Evolutionary conservation across 352 stramenopile species (phyloP).

Genomic region (Pythium oligandrum): DNA sequence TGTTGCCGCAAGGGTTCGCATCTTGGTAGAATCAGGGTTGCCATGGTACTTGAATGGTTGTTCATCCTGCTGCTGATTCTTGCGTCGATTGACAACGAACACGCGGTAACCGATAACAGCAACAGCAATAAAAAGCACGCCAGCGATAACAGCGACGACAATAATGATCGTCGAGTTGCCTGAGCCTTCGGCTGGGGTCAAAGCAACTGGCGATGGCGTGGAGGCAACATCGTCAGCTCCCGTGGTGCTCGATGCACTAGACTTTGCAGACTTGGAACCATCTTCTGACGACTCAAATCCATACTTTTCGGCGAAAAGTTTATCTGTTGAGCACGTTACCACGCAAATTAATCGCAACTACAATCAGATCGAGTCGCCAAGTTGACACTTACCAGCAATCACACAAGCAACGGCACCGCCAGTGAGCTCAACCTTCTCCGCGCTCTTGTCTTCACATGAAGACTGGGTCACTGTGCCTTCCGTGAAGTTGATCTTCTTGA

Average conservation of each 20-base stretch:
- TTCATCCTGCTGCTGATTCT: background rate
- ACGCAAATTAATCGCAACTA: background rate
- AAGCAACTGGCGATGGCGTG: background rate
- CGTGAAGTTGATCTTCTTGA: background rate
- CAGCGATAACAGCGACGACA: slow-evolving; percentile 3
- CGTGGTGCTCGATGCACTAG: background rate
- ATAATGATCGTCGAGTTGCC: background rate
- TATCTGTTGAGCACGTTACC: too few relatives aligned
- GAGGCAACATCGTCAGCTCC: background rate
- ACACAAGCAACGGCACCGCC: background rate
- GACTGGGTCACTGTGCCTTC: background rate
- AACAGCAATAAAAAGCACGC: background rate
- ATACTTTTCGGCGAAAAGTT: background rate
- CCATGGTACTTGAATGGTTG: background rate
- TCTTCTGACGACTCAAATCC: background rate
- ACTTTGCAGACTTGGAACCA: background rate
- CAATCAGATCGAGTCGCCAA: background rate
- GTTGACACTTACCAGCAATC: slow-evolving; percentile 1
- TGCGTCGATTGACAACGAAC: background rate
- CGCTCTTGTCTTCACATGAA: background rate
- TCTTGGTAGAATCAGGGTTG: slow-evolving; percentile 7
- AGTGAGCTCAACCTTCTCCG: background rate
- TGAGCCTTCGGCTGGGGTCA: background rate
- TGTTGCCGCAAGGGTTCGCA: background rate
- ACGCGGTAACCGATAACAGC: background rate